Conservation (phyloP, 768 basidiomycete species). For the Hypsizygus marmoreus region DNA sequence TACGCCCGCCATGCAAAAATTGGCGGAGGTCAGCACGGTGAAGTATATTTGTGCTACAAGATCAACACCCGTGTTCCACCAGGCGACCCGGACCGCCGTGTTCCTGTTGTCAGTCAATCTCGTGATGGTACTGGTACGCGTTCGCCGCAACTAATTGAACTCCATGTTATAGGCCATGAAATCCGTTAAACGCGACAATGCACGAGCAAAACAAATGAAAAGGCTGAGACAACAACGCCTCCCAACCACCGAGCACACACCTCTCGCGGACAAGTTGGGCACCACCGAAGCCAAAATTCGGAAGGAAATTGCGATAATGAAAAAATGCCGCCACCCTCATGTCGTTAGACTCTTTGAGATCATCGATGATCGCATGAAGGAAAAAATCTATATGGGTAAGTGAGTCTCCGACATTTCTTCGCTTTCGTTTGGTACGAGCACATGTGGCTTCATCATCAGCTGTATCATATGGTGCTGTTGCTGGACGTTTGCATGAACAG, state of each 20-base stretch:
- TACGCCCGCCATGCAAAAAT: constrained; percentile 77
- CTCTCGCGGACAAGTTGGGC: constrained; percentile 67
- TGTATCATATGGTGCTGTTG: too few relatives aligned
- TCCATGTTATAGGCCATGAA: constrained; percentile 71
- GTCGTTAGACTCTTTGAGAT: constrained; percentile 91
- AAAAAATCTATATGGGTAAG: constrained; percentile 94
- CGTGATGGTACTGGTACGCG: too few relatives aligned
- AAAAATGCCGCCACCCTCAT: constrained; percentile 89
- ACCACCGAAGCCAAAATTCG: constrained; percentile 83
- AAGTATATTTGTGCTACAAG: constrained; percentile 72
- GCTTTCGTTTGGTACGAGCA: background rate
- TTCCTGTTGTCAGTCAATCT: constrained; percentile 39
- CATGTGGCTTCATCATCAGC: too few relatives aligned
- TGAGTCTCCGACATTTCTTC: constrained; percentile 23
- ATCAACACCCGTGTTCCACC: constrained; percentile 44
- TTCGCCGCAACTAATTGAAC: constrained; percentile 6
- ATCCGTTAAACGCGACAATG: constrained; percentile 70
- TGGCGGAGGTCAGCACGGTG: constrained; percentile 89
- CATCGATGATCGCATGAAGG: constrained; percentile 87
- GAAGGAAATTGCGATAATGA: constrained; percentile 98
- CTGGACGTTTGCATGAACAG: too few relatives aligned
- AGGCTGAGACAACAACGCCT: constrained; percentile 35
- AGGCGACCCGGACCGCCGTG: constrained; percentile 43
- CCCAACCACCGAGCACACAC: constrained; percentile 50
- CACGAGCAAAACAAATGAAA: constrained; percentile 53